Evolutionary conservation across 2,329 filamentous ascomycete species (phyloP).

Genomic region (Ceratocystis variospora): DNA sequence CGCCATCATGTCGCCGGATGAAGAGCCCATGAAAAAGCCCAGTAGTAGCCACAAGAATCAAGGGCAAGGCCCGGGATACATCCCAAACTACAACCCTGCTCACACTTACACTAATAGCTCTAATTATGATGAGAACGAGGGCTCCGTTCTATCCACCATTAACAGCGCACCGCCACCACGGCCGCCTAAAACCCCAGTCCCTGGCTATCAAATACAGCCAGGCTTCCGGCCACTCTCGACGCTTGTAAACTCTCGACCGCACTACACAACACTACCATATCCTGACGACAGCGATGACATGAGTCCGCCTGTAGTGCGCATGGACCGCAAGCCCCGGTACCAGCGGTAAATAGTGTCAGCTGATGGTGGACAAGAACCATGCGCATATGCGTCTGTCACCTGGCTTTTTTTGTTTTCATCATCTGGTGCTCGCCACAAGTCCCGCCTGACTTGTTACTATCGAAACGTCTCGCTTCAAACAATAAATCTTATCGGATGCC

Average conservation of each 20-base stretch:
- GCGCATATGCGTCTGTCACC: not conserved
- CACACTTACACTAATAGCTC: not conserved
- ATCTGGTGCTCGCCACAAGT: not conserved
- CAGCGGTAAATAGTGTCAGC: conserved; percentile 26
- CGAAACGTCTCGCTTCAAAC: not conserved
- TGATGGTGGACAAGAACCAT: conserved; percentile 23
- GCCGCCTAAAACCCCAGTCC: conserved; percentile 64
- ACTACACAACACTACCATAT: conserved; percentile 47
- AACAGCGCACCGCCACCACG: conserved; percentile 50
- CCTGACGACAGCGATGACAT: conserved; percentile 58
- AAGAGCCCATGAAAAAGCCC: conserved; percentile 32
- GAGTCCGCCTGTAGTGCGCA: conserved; percentile 71
- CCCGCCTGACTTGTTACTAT: not conserved
- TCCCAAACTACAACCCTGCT: not conserved
- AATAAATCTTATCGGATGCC: not conserved
- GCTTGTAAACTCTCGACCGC: not conserved
- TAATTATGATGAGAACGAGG: conserved; percentile 1
- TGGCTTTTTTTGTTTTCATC: not conserved
- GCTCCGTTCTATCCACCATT: conserved; percentile 8
- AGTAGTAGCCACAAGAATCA: conserved; percentile 18
- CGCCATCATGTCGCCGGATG: conserved; percentile 46
- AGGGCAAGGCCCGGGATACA: conserved; percentile 23
- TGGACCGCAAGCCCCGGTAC: conserved; percentile 71
- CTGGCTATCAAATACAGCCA: conserved; percentile 30
- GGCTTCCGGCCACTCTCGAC: conserved; percentile 24